A percentile compares a stretch with the other conserved stretches of the same genome.
Conservation (phyloP, 2,329 filamentous ascomycete genomes). For the Epichloe uncinata region DNA sequence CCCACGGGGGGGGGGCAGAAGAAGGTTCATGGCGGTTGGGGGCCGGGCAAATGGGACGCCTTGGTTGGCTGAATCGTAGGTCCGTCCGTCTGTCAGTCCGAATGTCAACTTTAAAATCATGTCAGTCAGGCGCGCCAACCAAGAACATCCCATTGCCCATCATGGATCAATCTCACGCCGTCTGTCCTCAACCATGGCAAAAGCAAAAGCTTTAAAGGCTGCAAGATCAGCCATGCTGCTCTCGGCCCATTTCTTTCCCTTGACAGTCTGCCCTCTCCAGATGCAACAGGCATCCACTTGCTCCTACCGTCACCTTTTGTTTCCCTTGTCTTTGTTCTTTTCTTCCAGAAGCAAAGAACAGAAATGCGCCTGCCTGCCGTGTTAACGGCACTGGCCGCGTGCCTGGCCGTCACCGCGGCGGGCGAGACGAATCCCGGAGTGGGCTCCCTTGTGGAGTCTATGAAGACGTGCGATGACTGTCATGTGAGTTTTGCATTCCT, state of each 20-base stretch:
- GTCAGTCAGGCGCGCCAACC: too few species aligned
- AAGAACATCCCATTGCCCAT: too few species aligned
- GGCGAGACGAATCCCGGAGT: not conserved
- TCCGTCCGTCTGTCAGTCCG: not conserved
- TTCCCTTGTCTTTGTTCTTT: too few species aligned
- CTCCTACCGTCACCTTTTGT: not conserved
- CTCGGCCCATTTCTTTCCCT: too few species aligned
- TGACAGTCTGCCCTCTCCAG: not conserved
- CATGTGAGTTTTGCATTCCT: not conserved
- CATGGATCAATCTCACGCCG: too few species aligned
- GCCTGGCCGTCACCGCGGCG: not conserved
- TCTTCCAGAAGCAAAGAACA: not conserved
- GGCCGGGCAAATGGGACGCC: not conserved
- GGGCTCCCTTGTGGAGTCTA: not conserved
- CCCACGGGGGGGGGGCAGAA: too few species aligned
- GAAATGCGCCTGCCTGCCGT: not conserved
- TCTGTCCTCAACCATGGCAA: too few species aligned
- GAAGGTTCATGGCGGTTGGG: too few species aligned
- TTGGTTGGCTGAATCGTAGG: conserved; percentile 4
- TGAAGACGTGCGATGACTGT: conserved; percentile 5
- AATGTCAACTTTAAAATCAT: too few species aligned
- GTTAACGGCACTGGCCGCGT: not conserved
- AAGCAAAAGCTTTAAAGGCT: too few species aligned
- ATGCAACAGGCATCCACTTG: too few species aligned
- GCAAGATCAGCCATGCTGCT: too few species aligned